phyloP scores from a whole-genome alignment of 345 rosid species.

The Barbarea vulgaris region DNA sequence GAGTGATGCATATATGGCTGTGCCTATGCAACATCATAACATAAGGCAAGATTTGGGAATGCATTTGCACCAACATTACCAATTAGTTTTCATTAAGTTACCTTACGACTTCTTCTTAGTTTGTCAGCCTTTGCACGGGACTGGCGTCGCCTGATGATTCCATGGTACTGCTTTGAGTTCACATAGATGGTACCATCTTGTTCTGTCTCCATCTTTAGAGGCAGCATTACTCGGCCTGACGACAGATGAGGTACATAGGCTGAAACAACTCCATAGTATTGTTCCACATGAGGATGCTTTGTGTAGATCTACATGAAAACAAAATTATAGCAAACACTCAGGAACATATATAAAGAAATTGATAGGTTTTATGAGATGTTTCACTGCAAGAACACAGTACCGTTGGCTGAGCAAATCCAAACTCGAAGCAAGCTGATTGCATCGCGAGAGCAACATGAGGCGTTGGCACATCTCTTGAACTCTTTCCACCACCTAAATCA shows the following conservation, averaged over 20 bases:
- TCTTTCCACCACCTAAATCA: constrained; percentile 59
- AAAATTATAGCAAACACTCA: constrained; percentile 16
- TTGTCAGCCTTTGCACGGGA: constrained; percentile 80
- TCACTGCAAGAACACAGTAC: constrained; percentile 39
- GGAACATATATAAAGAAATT: not conserved
- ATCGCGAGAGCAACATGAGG: constrained; percentile 49
- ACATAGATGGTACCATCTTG: constrained; percentile 75
- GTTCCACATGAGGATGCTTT: constrained; percentile 63
- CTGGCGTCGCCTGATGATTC: constrained; percentile 86
- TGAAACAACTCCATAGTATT: constrained; percentile 72
- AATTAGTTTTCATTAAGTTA: constrained; percentile 33
- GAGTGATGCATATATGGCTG: constrained; percentile 90
- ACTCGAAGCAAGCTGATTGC: constrained; percentile 61
- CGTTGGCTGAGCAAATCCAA: constrained; percentile 70
- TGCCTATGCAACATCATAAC: constrained; percentile 30
- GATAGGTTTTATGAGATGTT: not conserved
- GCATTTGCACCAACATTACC: not conserved
- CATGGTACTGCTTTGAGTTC: constrained; percentile 94
- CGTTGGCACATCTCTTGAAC: constrained; percentile 52
- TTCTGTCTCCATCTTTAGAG: constrained; percentile 64
- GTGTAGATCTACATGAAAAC: constrained; percentile 53
- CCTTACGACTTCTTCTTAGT: constrained; percentile 60
- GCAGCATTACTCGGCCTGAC: constrained; percentile 69
- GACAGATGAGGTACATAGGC: constrained; percentile 57
- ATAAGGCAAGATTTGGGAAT: not conserved